These are phyloP conservation scores for Fusarium xylarioides DNA, from an alignment of 2,329 filamentous ascomycete genomes.

Conservation along the genomic window DNA sequence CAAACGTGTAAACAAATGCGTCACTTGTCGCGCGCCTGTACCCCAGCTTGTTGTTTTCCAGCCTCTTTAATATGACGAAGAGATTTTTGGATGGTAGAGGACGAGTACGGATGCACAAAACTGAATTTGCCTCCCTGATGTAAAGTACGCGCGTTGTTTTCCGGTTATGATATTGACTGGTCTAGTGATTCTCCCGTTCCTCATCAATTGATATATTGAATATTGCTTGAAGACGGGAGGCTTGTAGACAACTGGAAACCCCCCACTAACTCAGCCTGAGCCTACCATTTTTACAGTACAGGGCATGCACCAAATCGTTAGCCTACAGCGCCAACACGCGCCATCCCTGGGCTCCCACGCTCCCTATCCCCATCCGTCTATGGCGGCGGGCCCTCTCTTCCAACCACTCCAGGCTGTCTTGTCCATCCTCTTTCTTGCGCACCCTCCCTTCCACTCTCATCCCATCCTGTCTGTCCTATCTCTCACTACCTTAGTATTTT, in stretches of 20 bases:
- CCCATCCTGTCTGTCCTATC: slow-evolving; percentile 19
- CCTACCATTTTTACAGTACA: slow-evolving; percentile 8
- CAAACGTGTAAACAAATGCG: slow-evolving; percentile 52
- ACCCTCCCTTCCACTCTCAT: slow-evolving; percentile 26
- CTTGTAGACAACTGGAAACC: slow-evolving; percentile 11
- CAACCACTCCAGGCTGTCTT: slow-evolving; percentile 30
- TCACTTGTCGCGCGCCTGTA: slow-evolving; percentile 40
- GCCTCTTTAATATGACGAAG: slow-evolving; percentile 20
- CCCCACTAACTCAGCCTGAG: slow-evolving; percentile 6
- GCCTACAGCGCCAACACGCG: slow-evolving; percentile 33
- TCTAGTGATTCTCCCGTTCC: slow-evolving; percentile 3
- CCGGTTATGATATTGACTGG: not conserved
- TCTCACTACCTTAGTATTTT: slow-evolving; percentile 4
- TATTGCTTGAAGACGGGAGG: not conserved
- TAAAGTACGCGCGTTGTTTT: slow-evolving; percentile 2
- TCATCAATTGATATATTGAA: slow-evolving; percentile 3
- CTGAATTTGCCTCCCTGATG: slow-evolving; percentile 8
- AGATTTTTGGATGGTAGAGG: not conserved
- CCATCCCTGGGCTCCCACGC: slow-evolving; percentile 27
- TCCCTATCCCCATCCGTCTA: not conserved
- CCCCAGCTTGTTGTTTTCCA: slow-evolving; percentile 30
- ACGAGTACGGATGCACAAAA: not conserved
- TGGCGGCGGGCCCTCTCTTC: slow-evolving; percentile 15
- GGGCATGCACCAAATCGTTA: slow-evolving; percentile 27
- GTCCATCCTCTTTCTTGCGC: slow-evolving; percentile 20